A percentile compares a stretch with the other conserved stretches of the same genome.
Evolutionary conservation across 768 basidiomycete species (phyloP).

Genomic region (Galerina marginata): DNA sequence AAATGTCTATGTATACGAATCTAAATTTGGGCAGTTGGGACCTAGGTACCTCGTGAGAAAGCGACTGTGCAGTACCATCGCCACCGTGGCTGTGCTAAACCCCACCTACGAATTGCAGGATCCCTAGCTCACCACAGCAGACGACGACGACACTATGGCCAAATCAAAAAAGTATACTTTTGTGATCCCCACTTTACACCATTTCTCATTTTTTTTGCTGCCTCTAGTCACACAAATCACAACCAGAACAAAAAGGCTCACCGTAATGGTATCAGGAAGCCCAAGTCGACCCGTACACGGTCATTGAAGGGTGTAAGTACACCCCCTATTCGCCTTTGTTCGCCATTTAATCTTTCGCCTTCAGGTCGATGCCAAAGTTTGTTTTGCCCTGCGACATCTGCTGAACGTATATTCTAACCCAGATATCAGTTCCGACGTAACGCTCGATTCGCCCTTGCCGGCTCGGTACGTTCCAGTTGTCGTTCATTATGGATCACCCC

Average conservation of each 20-base stretch:
- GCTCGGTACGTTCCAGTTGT: conserved; percentile 62
- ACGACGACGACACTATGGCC: conserved; percentile 70
- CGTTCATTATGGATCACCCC: neutral
- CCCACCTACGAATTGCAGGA: conserved; percentile 1
- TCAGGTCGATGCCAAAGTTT: conserved; percentile 84
- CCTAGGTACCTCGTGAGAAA: conserved; percentile 22
- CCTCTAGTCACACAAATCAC: conserved; percentile 84
- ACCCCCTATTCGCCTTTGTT: conserved; percentile 10
- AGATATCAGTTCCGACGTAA: conserved; percentile 81
- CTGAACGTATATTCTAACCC: conserved; percentile 13
- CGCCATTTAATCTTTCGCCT: conserved; percentile 8
- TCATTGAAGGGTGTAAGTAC: conserved; percentile 90
- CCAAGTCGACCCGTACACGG: conserved; percentile 71
- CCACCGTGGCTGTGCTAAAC: conserved; percentile 49
- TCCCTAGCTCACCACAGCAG: conserved; percentile 32
- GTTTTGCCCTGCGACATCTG: conserved; percentile 18
- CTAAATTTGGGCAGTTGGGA: too few species aligned
- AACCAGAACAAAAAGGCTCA: conserved; percentile 98
- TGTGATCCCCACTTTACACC: neutral
- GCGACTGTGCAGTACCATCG: conserved; percentile 46
- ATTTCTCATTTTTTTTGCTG: conserved; percentile 5
- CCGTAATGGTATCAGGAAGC: conserved; percentile 94
- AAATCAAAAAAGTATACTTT: conserved; percentile 93
- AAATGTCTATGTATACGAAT: too few species aligned
- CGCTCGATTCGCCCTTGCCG: conserved; percentile 69